Conservation (phyloP, 2,329 filamentous ascomycete species). For the Simplicillium sp. region DNA sequence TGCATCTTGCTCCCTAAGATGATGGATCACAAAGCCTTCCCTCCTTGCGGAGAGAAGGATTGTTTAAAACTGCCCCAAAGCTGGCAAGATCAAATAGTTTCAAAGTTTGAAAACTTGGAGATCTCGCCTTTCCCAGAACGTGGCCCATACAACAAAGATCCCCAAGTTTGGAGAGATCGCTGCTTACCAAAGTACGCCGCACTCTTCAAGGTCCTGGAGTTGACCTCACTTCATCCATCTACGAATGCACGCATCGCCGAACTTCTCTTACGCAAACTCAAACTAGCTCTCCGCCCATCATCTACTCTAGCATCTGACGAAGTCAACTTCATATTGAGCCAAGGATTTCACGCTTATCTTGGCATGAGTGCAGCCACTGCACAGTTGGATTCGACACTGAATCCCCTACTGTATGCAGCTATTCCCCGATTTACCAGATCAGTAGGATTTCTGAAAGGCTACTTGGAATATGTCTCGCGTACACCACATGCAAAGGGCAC, state of each 20-base stretch:
- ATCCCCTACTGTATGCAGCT: slow-evolving; percentile 55
- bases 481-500: background rate
- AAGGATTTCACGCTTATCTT: slow-evolving; percentile 65
- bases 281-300: slow-evolving; percentile 53
- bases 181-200: slow-evolving; percentile 61
- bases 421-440: slow-evolving; percentile 57
- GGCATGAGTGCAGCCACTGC: slow-evolving; percentile 52
- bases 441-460: slow-evolving; percentile 56
- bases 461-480: slow-evolving; percentile 43
- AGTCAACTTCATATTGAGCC: slow-evolving; percentile 64
- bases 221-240: slow-evolving; percentile 54
- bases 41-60: slow-evolving; percentile 40
- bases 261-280: slow-evolving; percentile 55
- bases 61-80: slow-evolving; percentile 49
- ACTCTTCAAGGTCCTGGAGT: slow-evolving; percentile 52
- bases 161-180: slow-evolving; percentile 50
- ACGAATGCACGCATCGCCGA: slow-evolving; percentile 58
- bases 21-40: slow-evolving; percentile 46
- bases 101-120: slow-evolving; percentile 57
- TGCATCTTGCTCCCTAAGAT: slow-evolving; percentile 61
- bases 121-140: slow-evolving; percentile 56
- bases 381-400: slow-evolving; percentile 50
- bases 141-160: slow-evolving; percentile 51
- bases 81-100: slow-evolving; percentile 66
- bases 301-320: slow-evolving; percentile 50